Evolutionary conservation across 129 eudicot genomes (phyloP).

Genomic region (Helianthus tuberosus): DNA sequence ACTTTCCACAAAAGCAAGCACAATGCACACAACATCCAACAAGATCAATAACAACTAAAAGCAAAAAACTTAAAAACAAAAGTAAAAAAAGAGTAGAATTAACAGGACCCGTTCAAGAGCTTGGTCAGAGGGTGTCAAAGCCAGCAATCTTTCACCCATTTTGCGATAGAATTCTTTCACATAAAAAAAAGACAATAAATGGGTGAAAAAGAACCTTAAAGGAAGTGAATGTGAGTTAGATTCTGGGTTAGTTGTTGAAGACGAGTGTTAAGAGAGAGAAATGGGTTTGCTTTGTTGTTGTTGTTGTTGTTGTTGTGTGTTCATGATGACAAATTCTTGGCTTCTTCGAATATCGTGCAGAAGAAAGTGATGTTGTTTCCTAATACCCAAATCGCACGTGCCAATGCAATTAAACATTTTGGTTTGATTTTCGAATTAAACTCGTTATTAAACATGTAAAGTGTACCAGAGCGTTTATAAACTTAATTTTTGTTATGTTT

Average conservation of each 20-base stretch:
- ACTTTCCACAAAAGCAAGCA: background rate
- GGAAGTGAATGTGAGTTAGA: constrained; percentile 34
- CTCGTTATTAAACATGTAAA: too few relatives aligned
- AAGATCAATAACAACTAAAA: background rate
- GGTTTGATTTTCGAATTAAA: too few relatives aligned
- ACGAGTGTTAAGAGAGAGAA: constrained; percentile 18
- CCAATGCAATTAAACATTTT: constrained; percentile 22
- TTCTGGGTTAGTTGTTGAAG: constrained; percentile 22
- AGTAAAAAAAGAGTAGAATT: background rate
- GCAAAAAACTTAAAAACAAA: background rate
- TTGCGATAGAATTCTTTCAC: constrained; percentile 18
- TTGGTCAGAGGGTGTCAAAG: constrained; percentile 50
- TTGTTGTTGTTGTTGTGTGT: constrained; percentile 31
- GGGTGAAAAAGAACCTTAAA: constrained; percentile 22
- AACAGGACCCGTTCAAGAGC: constrained; percentile 55
- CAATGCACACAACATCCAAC: background rate
- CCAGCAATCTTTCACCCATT: constrained; percentile 53
- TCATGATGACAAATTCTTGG: constrained; percentile 29
- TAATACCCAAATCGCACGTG: constrained; percentile 47
- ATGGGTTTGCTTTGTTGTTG: constrained; percentile 14
- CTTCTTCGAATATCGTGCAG: constrained; percentile 45
- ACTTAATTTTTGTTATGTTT: too few relatives aligned
- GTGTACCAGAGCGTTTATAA: too few relatives aligned
- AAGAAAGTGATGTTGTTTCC: constrained; percentile 26
- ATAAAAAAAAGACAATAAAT: constrained; percentile 9